Evolutionary conservation across 2,329 filamentous ascomycete genomes (phyloP).

Genomic region (Beauveria varroae): DNA sequence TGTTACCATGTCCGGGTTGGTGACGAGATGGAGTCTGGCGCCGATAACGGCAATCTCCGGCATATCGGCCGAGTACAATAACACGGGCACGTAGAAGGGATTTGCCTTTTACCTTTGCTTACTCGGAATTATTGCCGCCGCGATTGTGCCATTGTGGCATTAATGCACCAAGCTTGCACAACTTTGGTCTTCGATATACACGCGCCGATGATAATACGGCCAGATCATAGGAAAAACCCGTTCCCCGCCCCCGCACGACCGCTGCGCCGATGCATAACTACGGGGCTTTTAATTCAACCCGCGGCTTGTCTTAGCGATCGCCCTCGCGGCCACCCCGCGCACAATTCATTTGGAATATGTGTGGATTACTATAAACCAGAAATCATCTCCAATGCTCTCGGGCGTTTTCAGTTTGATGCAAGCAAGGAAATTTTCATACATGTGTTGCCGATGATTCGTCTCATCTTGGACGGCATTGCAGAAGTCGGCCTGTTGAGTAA

Average conservation of each 20-base stretch:
- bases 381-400: too few species aligned
- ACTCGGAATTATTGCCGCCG: too few species aligned
- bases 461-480: too few species aligned
- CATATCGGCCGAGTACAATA: background rate
- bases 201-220: background rate
- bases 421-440: too few species aligned
- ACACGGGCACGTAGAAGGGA: background rate
- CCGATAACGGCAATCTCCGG: background rate
- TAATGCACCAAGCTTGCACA: background rate
- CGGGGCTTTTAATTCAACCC: slow-evolving; percentile 1
- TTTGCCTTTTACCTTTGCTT: background rate
- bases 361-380: too few species aligned
- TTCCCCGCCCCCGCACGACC: background rate
- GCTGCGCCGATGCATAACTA: slow-evolving; percentile 3
- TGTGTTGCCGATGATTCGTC: background rate
- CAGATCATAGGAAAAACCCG: background rate
- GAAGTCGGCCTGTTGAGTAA: background rate
- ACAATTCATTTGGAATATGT: too few species aligned
- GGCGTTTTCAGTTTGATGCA: too few species aligned
- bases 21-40: background rate
- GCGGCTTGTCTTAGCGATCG: too few species aligned
- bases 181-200: background rate
- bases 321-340: too few species aligned
- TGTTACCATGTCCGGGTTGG: background rate
- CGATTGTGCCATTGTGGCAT: too few species aligned